These are phyloP conservation scores for Aspergillus tubingensis DNA, from an alignment of 2,329 filamentous ascomycete genomes.

Conservation along the genomic window DNA sequence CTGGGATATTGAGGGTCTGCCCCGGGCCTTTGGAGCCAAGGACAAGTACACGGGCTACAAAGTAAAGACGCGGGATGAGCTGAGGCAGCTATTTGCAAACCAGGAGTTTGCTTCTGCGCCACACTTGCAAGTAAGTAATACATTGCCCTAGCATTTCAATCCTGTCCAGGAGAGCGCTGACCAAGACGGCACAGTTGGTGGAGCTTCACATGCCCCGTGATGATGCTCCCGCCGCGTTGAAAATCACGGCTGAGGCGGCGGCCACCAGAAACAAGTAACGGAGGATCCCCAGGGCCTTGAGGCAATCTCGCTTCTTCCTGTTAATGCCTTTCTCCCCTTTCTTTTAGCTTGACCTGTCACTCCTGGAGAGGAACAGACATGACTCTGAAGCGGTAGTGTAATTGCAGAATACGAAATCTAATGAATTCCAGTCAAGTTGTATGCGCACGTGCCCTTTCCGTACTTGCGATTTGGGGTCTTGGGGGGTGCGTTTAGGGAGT, in stretches of 20 bases:
- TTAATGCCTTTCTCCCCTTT: neutral
- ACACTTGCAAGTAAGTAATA: conserved; percentile 44
- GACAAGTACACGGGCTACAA: conserved; percentile 63
- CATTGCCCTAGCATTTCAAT: neutral
- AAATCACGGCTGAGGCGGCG: conserved; percentile 69
- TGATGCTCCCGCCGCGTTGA: conserved; percentile 71
- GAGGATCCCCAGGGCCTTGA: neutral
- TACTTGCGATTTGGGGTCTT: neutral
- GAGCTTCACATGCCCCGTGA: conserved; percentile 79
- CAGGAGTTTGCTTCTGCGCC: conserved; percentile 61
- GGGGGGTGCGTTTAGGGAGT: neutral
- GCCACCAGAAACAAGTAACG: conserved; percentile 62
- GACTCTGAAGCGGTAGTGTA: neutral
- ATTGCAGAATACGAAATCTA: neutral
- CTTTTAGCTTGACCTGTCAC: neutral
- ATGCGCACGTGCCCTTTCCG: neutral
- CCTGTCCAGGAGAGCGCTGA: conserved; percentile 18
- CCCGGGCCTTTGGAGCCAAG: conserved; percentile 66
- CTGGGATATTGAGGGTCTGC: conserved; percentile 73
- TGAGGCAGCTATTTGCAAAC: conserved; percentile 66
- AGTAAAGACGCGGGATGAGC: conserved; percentile 68
- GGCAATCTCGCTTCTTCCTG: neutral
- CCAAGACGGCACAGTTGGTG: conserved; percentile 61
- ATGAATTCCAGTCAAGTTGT: neutral
- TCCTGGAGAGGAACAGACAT: neutral